These are phyloP conservation scores for Mycena indigotica DNA, from an alignment of 768 basidiomycete species.

Conservation along the genomic window DNA sequence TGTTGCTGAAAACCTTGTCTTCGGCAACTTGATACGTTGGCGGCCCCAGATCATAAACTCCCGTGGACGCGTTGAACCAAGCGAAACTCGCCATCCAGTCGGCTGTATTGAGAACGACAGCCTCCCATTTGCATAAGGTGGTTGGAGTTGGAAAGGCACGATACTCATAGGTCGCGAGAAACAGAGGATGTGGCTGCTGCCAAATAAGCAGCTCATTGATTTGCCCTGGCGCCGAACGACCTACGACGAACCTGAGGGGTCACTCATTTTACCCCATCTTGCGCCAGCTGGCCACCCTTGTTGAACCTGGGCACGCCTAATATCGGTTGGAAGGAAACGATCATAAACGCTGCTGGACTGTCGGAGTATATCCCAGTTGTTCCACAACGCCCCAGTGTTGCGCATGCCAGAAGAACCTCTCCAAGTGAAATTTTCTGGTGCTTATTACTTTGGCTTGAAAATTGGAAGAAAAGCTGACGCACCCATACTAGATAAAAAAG, in stretches of 20 bases:
- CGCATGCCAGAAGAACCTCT: constrained; percentile 63
- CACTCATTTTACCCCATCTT: constrained; percentile 67
- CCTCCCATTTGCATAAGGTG: constrained; percentile 52
- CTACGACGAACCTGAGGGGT: constrained; percentile 46
- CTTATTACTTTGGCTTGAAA: too few species aligned
- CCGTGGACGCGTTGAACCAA: constrained; percentile 50
- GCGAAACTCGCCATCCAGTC: constrained; percentile 64
- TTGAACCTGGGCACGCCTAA: constrained; percentile 52
- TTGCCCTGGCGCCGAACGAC: constrained; percentile 56
- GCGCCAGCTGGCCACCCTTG: constrained; percentile 57
- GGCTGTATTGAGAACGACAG: constrained; percentile 54
- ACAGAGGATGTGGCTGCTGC: constrained; percentile 62
- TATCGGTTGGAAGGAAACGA: constrained; percentile 49
- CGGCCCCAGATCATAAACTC: constrained; percentile 58
- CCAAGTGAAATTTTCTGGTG: constrained; percentile 63
- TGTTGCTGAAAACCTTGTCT: constrained; percentile 56
- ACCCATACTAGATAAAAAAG: constrained; percentile 40
- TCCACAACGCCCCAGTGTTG: constrained; percentile 64
- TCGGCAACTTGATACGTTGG: constrained; percentile 60
- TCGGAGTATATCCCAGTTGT: constrained; percentile 57
- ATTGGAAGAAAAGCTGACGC: constrained; percentile 22
- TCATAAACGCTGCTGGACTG: constrained; percentile 47
- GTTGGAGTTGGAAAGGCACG: constrained; percentile 42
- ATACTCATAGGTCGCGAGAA: constrained; percentile 61
- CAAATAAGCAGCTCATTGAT: constrained; percentile 67